phyloP scores from a whole-genome alignment of 2,329 filamentous ascomycete genomes.

The Aspergillus nomiae region DNA sequence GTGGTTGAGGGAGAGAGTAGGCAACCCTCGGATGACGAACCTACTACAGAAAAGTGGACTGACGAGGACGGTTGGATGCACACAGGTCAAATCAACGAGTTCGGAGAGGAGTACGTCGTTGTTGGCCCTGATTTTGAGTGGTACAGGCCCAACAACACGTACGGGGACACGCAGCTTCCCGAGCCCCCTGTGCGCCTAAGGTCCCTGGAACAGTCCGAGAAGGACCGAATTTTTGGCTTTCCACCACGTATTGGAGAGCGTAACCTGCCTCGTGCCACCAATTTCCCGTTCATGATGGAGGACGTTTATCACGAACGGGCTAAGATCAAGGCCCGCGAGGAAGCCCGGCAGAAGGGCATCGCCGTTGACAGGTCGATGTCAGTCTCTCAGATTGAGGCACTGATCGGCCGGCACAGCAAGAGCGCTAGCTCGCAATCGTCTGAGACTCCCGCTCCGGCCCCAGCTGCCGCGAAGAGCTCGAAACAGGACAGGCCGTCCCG shows the following conservation, averaged over 20 bases:
- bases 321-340: conserved; percentile 25
- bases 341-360: conserved; percentile 24
- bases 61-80: conserved; percentile 34
- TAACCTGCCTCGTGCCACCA: conserved; percentile 28
- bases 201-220: conserved; percentile 28
- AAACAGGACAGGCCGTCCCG: conserved; percentile 12
- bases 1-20: conserved; percentile 15
- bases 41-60: conserved; percentile 25
- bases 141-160: conserved; percentile 30
- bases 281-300: conserved; percentile 24
- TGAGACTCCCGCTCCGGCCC: background rate
- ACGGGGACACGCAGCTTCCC: conserved; percentile 28
- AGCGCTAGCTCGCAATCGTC: conserved; percentile 1
- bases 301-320: conserved; percentile 26
- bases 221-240: conserved; percentile 34
- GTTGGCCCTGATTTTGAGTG: conserved; percentile 27
- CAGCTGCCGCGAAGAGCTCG: background rate
- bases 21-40: conserved; percentile 16
- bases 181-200: conserved; percentile 29
- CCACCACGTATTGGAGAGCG: conserved; percentile 33
- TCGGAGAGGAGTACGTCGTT: conserved; percentile 31
- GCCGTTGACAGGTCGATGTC: conserved; percentile 21
- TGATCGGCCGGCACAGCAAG: conserved; percentile 22
- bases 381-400: conserved; percentile 19
- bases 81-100: conserved; percentile 31